phyloP scores from a whole-genome alignment of 2,329 filamentous ascomycete genomes.

The Colletotrichum lindemuthianum region DNA sequence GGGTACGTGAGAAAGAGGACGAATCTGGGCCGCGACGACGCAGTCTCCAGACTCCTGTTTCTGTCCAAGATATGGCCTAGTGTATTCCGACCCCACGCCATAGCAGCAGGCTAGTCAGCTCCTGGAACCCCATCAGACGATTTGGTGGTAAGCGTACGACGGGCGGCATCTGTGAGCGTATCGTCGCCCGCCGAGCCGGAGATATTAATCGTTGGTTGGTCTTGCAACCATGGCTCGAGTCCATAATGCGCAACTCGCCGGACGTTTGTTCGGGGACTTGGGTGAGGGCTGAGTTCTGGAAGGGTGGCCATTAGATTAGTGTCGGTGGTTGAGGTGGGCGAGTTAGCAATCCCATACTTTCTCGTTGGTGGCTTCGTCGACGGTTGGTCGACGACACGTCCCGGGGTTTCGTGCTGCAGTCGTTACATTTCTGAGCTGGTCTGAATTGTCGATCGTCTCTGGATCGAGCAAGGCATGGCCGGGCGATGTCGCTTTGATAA shows the following conservation, averaged over 20 bases:
- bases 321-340: no score
- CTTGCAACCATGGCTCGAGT: conserved; percentile 7
- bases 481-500: conserved; percentile 14
- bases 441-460: conserved; percentile 22
- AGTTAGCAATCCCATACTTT: not conserved
- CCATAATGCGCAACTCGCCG: not conserved
- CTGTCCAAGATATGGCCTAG: conserved; percentile 5
- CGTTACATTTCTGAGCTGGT: no score
- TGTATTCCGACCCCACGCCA: not conserved
- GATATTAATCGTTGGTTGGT: conserved; percentile 20
- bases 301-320: conserved; percentile 1
- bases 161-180: conserved; percentile 1
- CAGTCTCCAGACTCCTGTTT: conserved; percentile 20
- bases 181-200: conserved; percentile 17
- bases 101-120: not conserved
- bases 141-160: conserved; percentile 19
- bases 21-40: conserved; percentile 16
- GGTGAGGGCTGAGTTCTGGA: not conserved
- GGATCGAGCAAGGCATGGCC: conserved; percentile 6
- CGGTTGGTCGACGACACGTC: conserved; percentile 25
- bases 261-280: not conserved
- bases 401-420: not conserved
- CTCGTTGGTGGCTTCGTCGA: conserved; percentile 15
- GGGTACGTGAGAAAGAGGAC: conserved; percentile 17
- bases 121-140: conserved; percentile 2